These are phyloP conservation scores for Xylaria castorea DNA, from an alignment of 495 filamentous ascomycete species.

Conservation along the genomic window DNA sequence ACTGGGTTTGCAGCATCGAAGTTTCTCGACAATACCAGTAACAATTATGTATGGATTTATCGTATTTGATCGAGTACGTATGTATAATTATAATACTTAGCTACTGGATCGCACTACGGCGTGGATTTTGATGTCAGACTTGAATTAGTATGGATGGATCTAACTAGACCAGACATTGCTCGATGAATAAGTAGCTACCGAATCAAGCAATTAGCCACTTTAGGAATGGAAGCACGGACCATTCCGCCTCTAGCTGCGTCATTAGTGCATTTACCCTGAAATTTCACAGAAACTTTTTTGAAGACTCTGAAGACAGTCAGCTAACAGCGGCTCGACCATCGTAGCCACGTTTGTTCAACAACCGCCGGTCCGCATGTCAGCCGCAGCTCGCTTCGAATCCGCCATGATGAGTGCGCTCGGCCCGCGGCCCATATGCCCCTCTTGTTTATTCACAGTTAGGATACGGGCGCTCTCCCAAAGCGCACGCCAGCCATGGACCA, in stretches of 20 bases:
- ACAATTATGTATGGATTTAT: neutral
- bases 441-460: conserved; percentile 35
- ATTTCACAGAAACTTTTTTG: conserved; percentile 10
- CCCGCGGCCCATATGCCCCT: conserved; percentile 40
- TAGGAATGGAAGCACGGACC: conserved; percentile 17
- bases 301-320: neutral
- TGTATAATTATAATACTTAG: neutral
- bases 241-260: neutral
- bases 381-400: neutral
- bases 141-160: neutral
- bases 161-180: neutral
- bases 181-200: neutral
- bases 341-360: neutral
- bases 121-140: too few species aligned
- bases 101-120: neutral
- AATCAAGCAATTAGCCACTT: neutral
- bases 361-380: neutral
- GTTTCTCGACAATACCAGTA: neutral
- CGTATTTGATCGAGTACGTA: neutral
- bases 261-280: conserved; percentile 8
- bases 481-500: conserved; percentile 41
- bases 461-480: conserved; percentile 20
- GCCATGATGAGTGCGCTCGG: conserved; percentile 33
- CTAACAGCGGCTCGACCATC: neutral
- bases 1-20: neutral